These are phyloP conservation scores for Voacanga thouarsii DNA, from an alignment of 257 asterid species.

Conservation along the genomic window DNA sequence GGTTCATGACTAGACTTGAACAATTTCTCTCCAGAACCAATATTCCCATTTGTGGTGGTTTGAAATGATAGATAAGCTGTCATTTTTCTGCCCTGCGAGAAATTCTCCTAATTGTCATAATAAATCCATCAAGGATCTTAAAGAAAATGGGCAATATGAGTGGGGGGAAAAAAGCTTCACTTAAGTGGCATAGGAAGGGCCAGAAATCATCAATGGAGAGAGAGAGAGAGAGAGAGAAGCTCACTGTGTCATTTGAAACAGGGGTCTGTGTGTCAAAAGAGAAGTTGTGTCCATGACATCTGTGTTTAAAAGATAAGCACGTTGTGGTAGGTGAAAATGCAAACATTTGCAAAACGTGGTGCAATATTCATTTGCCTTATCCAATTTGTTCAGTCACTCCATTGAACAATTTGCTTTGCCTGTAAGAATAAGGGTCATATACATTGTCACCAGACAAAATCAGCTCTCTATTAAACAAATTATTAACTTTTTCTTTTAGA, in stretches of 20 bases:
- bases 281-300: background rate
- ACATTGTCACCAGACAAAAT: background rate
- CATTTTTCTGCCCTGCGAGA: slow-evolving; percentile 15
- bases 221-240: background rate
- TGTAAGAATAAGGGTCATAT: background rate
- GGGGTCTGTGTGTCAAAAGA: background rate
- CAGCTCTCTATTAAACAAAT: background rate
- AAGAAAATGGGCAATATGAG: background rate
- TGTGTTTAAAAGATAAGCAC: background rate
- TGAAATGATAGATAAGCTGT: slow-evolving; percentile 19
- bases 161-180: background rate
- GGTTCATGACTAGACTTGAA: slow-evolving; percentile 20
- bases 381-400: background rate
- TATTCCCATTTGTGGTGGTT: slow-evolving; percentile 16
- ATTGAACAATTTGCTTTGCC: background rate
- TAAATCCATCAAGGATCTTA: background rate
- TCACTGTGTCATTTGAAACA: background rate
- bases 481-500: background rate
- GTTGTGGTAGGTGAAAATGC: background rate
- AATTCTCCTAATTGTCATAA: background rate
- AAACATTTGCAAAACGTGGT: background rate
- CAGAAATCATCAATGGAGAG: background rate
- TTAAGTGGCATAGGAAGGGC: background rate
- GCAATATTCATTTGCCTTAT: background rate
- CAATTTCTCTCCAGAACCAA: slow-evolving; percentile 13